A percentile compares a stretch with the other conserved stretches of the same genome.
Conservation (phyloP, 2,329 filamentous ascomycete species). For the Coccinonectria pachysandricola region DNA sequence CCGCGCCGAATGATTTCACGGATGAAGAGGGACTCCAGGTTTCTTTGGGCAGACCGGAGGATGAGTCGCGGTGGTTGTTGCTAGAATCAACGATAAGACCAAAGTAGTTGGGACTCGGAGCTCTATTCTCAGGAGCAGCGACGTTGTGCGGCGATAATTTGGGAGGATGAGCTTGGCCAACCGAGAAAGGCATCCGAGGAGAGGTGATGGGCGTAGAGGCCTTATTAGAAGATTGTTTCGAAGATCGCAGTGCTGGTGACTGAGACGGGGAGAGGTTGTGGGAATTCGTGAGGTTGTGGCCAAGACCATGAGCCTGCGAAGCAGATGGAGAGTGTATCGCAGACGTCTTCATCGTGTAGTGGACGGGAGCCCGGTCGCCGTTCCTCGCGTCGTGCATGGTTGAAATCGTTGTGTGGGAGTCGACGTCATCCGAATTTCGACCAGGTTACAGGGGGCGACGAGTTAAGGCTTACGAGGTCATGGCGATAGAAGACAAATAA, state of each 20-base stretch:
- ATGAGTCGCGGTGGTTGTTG: slow-evolving; percentile 54
- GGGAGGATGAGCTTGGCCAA: slow-evolving; percentile 44
- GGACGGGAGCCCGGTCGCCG: slow-evolving; percentile 26
- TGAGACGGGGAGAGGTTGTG: slow-evolving; percentile 30
- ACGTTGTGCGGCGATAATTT: slow-evolving; percentile 37
- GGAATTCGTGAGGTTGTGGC: slow-evolving; percentile 24
- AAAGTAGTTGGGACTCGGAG: slow-evolving; percentile 78
- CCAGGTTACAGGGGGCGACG: slow-evolving; percentile 7
- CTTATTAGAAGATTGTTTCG: no score
- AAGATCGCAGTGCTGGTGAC: slow-evolving; percentile 32
- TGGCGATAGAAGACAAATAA: slow-evolving; percentile 7
- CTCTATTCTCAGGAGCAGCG: slow-evolving; percentile 28
- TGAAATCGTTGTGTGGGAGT: slow-evolving; percentile 12
- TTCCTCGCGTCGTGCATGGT: slow-evolving; percentile 25
- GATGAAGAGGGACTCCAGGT: slow-evolving; percentile 69
- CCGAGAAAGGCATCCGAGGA: slow-evolving; percentile 41
- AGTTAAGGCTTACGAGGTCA: slow-evolving; percentile 14
- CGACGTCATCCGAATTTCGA: slow-evolving; percentile 17
- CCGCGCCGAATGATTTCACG: slow-evolving; percentile 57
- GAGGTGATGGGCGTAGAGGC: slow-evolving; percentile 43
- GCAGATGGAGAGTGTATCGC: slow-evolving; percentile 26
- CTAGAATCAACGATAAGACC: slow-evolving; percentile 57
- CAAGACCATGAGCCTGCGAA: slow-evolving; percentile 19
- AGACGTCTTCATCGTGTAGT: slow-evolving; percentile 38
- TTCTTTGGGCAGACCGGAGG: slow-evolving; percentile 51